Evolutionary conservation across 805 yeast genomes (phyloP).

Genomic region (Geotrichum ghanense): DNA sequence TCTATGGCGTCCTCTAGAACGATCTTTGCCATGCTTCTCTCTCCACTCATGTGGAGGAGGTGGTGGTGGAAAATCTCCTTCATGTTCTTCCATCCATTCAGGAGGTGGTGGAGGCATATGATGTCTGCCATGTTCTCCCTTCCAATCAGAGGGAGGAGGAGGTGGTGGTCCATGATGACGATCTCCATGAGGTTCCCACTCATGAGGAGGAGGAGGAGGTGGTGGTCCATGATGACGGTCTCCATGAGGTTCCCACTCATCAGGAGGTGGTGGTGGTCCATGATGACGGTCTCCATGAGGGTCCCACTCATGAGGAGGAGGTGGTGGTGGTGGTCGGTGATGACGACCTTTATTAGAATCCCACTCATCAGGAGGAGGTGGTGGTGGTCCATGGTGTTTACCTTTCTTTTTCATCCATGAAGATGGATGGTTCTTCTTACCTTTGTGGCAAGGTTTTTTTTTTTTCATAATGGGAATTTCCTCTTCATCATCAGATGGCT

Average conservation of each 20-base stretch:
- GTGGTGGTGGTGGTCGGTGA: constrained; percentile 1
- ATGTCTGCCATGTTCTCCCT: not conserved
- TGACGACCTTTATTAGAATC: not conserved
- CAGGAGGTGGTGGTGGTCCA: not conserved
- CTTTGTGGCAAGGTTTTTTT: not conserved
- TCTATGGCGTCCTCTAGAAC: not conserved
- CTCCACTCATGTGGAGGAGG: constrained; percentile 1
- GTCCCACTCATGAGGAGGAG: not conserved
- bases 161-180: not conserved
- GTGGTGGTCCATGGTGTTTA: not conserved
- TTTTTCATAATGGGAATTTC: not conserved
- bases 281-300: not conserved
- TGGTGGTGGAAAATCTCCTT: not conserved
- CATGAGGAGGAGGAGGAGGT: not conserved
- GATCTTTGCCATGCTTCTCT: not conserved
- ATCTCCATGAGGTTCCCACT: not conserved
- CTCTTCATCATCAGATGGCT: not conserved
- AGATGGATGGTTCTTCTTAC: constrained; percentile 1
- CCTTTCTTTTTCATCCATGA: not conserved
- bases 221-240: not conserved
- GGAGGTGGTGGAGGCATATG: constrained; percentile 1
- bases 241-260: not conserved
- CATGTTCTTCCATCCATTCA: not conserved
- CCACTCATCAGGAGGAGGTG: not conserved
- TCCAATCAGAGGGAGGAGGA: constrained; percentile 1